phyloP scores from a whole-genome alignment of 2,329 filamentous ascomycete species.

The Trichoderma endophyticum region DNA sequence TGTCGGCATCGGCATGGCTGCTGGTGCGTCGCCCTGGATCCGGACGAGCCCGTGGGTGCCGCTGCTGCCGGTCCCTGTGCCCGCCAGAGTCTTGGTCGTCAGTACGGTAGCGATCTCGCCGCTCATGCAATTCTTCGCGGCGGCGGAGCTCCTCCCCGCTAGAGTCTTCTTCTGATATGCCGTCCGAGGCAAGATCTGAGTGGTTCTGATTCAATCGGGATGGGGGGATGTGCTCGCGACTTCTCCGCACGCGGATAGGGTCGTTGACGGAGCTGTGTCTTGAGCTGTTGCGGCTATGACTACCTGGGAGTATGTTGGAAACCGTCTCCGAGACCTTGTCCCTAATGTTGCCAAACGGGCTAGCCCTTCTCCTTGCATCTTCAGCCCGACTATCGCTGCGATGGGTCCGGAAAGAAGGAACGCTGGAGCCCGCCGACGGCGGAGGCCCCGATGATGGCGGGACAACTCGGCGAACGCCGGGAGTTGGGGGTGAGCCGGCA shows the following conservation, averaged over 20 bases:
- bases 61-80: conserved; percentile 34
- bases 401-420: conserved; percentile 32
- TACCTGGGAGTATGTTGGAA: conserved; percentile 41
- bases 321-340: conserved; percentile 47
- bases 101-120: conserved; percentile 34
- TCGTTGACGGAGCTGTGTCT: conserved; percentile 34
- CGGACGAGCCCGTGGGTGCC: conserved; percentile 37
- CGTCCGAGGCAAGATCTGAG: conserved; percentile 40
- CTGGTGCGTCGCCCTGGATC: conserved; percentile 45
- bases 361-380: conserved; percentile 35
- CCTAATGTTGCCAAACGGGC: conserved; percentile 39
- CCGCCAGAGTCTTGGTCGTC: conserved; percentile 30
- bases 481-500: conserved; percentile 29
- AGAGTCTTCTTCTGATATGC: conserved; percentile 35
- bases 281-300: conserved; percentile 35
- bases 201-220: conserved; percentile 42
- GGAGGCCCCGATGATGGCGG: conserved; percentile 30
- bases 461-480: conserved; percentile 35
- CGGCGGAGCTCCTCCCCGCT: conserved; percentile 33
- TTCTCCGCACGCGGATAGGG: conserved; percentile 33
- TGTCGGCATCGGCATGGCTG: conserved; percentile 49
- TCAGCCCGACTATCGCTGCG: conserved; percentile 36
- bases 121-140: conserved; percentile 24
- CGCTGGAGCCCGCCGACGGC: conserved; percentile 26
- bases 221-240: conserved; percentile 39